Base-by-base conservation (phyloP, 179 eudicot genomes). In the Silene noctiflora region DNA sequence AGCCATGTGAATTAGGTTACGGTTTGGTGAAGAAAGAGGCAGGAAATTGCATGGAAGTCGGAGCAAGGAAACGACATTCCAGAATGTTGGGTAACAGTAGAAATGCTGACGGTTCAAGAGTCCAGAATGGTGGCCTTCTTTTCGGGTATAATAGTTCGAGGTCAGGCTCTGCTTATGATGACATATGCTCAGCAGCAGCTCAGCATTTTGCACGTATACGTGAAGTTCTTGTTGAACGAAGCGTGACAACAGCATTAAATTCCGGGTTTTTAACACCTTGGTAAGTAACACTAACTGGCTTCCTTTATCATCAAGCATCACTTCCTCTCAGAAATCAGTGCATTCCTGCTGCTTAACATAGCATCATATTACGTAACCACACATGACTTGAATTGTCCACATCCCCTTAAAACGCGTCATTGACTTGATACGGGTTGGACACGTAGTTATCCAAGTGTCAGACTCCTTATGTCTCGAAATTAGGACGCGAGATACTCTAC, bases 221-320 rank as follows among this genome's bases (percentile, higher is more conserved):
- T 74, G 99, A 95, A 81, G 92, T 89, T 76, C 83, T 95, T 77
- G 89, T 95, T 70, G 96, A 95, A 84, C 86, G 91, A 69, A 94
- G 98, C 75, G 99, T 93, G 79, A 87, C 92, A 59, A 89, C 99
- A 69, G 85, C 93, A 33, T 72, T 95, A 75, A 91, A 93, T 75
- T 91, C 99, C 73, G 96, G 99, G 22, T 95, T 95, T 75, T 79
- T 93, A 67, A 95, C 92, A 46, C 98, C 99, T 59, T 95, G 99
- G 99, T 95, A 87, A 73, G 86, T 75, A 24, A 11, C 75, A 71
- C 33, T 22, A 12, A 14, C 20, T 24, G 6, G 16, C 16, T 61
- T 9, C 66, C 27, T 24, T 24, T 20, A 21, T 24, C 31, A 35
- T 19, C 51, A 67, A 33, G 39, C 39, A 33, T 5, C 39, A 29